Base-by-base conservation (phyloP, 805 yeast species). In the Diddensiella caesifluorescens region DNA sequence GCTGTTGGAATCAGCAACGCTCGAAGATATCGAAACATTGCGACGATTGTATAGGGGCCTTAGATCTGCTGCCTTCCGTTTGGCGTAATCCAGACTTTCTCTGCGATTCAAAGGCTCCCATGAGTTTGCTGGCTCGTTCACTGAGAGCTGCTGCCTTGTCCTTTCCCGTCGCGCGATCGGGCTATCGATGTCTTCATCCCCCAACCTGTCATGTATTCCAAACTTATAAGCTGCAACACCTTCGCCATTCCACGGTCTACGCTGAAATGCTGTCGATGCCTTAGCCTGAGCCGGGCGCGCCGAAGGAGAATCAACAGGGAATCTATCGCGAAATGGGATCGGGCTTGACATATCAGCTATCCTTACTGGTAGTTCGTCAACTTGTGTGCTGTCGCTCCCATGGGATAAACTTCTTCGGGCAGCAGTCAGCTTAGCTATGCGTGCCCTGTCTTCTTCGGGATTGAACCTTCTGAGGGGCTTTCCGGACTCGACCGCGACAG, bases 91-190 rank as follows among this genome's bases (percentile, higher is more conserved):
- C 4, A 30, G n/a, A 18, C 32, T 22, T 20, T 19, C 34, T n/a
- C 13, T 20, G 27, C 34, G 41, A 19, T 12, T 6, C n/a, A 16
- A 12, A 19, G 25, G 13, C 33, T n/a, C 15, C 19, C 15, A 7
- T 22, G 31, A 3, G 4, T 13, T n/a, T 28, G 4, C 32, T 12
- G 26, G 22, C 28, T 5, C 12, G n/a, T 16, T 16, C 32, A 27
- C 6, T 29, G 32, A 29, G 23, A 16, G 4, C 22, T 25, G 23
- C 12, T 13, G 41, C 15, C 29, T 15, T 20, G 21, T 30, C n/a
- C 44, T 33, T 20, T 38, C 41, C 13, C 46, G 38, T 23, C 48
- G 38, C 22, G 43, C 22, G 13, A 39, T 38, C 5, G 47, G 47
- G 23, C 47, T 44, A 16, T 39, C 47, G 9, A 15, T 12, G 35